A percentile compares a stretch with the other conserved stretches of the same genome.
Conservation (phyloP, 1,284 basidiomycete genomes). For the Xerocomus cyaneibrunnescens region DNA sequence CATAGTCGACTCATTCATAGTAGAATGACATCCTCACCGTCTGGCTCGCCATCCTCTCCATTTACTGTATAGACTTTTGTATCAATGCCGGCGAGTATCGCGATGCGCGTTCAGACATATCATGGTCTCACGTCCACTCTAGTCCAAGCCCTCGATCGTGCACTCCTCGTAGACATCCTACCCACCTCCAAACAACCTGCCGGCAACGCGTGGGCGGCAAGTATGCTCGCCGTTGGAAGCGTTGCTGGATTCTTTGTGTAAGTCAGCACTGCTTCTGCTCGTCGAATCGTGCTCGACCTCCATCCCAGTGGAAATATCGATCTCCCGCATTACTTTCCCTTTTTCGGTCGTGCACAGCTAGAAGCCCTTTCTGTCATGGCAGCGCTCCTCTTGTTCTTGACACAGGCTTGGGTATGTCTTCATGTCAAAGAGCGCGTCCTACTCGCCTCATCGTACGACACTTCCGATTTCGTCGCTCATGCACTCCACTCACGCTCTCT, state of each 20-base stretch:
- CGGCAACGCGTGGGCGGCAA: conserved; percentile 94
- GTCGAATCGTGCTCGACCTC: background rate
- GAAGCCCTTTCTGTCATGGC: conserved; percentile 69
- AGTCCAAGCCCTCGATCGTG: conserved; percentile 85
- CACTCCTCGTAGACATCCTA: conserved; percentile 72
- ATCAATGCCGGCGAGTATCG: conserved; percentile 77
- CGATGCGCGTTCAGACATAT: background rate
- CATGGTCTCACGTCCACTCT: conserved; percentile 5
- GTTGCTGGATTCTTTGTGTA: conserved; percentile 87
- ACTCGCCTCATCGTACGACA: conserved; percentile 44
- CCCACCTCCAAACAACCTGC: conserved; percentile 74
- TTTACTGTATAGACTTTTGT: conserved; percentile 91
- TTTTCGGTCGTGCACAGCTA: conserved; percentile 76
- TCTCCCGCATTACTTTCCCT: conserved; percentile 61
- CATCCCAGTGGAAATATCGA: conserved; percentile 68
- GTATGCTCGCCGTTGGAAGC: conserved; percentile 82
- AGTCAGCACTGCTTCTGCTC: conserved; percentile 32
- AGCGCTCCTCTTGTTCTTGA: conserved; percentile 49
- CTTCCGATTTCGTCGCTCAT: background rate
- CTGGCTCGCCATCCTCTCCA: conserved; percentile 78
- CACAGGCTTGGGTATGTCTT: conserved; percentile 59
- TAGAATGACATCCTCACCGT: conserved; percentile 70
- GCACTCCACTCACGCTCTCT: conserved; percentile 11
- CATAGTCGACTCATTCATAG: background rate
- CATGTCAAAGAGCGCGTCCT: conserved; percentile 80